Evolutionary conservation across 179 eudicot species (phyloP), one percentile per base, ranked within the genome.

Genomic region (Camellia oleifera): DNA sequence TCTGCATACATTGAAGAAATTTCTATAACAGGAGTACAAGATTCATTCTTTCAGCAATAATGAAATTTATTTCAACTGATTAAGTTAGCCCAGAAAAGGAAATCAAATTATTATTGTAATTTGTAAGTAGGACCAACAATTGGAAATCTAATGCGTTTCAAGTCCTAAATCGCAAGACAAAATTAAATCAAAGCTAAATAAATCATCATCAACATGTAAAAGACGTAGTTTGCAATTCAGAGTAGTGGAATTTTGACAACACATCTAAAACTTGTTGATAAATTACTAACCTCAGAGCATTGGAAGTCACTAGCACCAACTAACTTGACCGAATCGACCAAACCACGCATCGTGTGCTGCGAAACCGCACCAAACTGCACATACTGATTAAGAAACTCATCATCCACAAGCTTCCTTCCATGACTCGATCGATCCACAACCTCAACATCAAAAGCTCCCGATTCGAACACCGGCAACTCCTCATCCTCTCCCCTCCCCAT

Each of bases 401-500:
- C 53, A 78, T 77, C 80, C 72, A 85, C 91, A 42, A 91, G 81
- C 79, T 86, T 86, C 66, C 78, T 11, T 40, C 85, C 84, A 15
- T 66, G 2, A 53, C 79, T 77, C 72, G 77, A 17, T 44, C 64
- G 48, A 44, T 67, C 84, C n/a, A 6, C 72, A 13, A 73, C 84
- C 58, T 65, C 76, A 44, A 89, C 54, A 76, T 88, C 89, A 77
- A 95, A 95, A 57, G 99, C 97, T 13, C 99, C 97, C 0, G 76
- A 48, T 17, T 85, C 88, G 64, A 92, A 95, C 17, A 7, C 81
- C 12, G 98, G 98, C 32, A 95, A 61, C 78, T 95, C 98, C 5
- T 89, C 98, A 0, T 89, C 94, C 78, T 95, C 99, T 11, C 75
- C 69, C 78, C 99, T 82, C 0, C 99, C 99, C 18, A 91, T 87